phyloP scores from a whole-genome alignment of 305 asterid species.

The Solanum hybrid region DNA sequence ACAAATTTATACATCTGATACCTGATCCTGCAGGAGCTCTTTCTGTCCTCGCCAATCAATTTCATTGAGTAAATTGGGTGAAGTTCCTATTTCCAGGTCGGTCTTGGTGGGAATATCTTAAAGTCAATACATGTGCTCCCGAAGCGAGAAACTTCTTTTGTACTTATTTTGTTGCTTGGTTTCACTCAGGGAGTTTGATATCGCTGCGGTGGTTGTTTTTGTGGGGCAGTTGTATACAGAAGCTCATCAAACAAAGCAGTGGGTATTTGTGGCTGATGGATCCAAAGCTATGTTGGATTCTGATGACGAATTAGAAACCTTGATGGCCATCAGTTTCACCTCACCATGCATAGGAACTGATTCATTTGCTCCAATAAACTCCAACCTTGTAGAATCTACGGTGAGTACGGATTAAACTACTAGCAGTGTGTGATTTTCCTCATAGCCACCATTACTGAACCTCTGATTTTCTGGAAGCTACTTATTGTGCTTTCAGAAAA shows the following conservation, averaged over 20 bases:
- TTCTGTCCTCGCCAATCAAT: slow-evolving; percentile 64
- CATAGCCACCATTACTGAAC: background rate
- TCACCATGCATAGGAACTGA: slow-evolving; percentile 35
- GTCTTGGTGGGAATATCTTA: slow-evolving; percentile 6
- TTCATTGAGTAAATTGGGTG: slow-evolving; percentile 55
- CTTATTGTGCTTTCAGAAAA: background rate
- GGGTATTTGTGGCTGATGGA: slow-evolving; percentile 89
- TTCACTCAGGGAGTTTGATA: slow-evolving; percentile 75
- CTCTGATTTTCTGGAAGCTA: background rate
- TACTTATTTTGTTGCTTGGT: slow-evolving; percentile 18
- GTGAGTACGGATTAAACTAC: slow-evolving; percentile 27
- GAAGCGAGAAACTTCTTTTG: background rate
- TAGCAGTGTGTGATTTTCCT: background rate
- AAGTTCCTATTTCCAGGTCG: slow-evolving; percentile 72
- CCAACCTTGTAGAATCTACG: slow-evolving; percentile 58
- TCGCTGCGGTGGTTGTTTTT: slow-evolving; percentile 66
- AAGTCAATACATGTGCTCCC: slow-evolving; percentile 10
- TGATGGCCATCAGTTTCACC: slow-evolving; percentile 73
- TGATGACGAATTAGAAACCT: slow-evolving; percentile 32
- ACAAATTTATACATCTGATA: background rate
- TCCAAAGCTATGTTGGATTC: slow-evolving; percentile 26
- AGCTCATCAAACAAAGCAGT: slow-evolving; percentile 65
- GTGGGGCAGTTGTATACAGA: slow-evolving; percentile 66
- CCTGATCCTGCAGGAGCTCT: slow-evolving; percentile 51
- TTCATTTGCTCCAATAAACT: slow-evolving; percentile 45